Conservation (phyloP, 345 rosid species). For the Hibiscus tridactylites region DNA sequence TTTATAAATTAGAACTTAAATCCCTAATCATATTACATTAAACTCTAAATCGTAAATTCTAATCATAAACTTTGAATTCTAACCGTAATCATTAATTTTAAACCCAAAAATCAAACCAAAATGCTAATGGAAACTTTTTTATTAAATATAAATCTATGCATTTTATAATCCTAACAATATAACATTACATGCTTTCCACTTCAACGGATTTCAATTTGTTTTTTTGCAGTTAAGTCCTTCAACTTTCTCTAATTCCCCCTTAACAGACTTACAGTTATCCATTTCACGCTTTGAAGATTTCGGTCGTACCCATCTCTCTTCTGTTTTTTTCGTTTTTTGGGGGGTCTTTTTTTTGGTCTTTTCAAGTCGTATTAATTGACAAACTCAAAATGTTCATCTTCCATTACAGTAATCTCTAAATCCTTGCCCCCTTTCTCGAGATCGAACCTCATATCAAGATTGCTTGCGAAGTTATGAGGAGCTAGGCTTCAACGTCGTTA, state of each 20-base stretch:
- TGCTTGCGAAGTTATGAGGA: constrained; percentile 18
- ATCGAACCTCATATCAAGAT: neutral
- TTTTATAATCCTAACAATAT: too few species aligned
- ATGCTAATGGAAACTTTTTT: too few species aligned
- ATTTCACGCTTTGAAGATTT: neutral
- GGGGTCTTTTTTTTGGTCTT: neutral
- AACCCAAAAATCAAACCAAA: too few species aligned
- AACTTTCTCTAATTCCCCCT: neutral
- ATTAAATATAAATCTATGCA: too few species aligned
- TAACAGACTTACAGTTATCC: neutral
- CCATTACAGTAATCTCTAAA: too few species aligned
- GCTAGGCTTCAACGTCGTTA: constrained; percentile 12
- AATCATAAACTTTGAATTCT: too few species aligned
- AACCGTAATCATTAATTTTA: too few species aligned
- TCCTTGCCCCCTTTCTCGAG: too few species aligned
- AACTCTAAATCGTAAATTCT: too few species aligned
- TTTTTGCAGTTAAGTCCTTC: constrained; percentile 1
- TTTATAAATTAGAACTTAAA: too few species aligned
- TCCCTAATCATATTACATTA: too few species aligned
- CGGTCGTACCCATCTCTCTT: neutral
- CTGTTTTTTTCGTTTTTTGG: neutral
- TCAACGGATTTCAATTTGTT: neutral
- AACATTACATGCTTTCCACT: neutral
- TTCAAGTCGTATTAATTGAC: neutral
- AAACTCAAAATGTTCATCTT: neutral